A percentile compares a stretch with the other conserved stretches of the same genome.
Evolutionary conservation across 2,329 filamentous ascomycete species (phyloP).

Genomic region (Colletotrichum orchidophilum): DNA sequence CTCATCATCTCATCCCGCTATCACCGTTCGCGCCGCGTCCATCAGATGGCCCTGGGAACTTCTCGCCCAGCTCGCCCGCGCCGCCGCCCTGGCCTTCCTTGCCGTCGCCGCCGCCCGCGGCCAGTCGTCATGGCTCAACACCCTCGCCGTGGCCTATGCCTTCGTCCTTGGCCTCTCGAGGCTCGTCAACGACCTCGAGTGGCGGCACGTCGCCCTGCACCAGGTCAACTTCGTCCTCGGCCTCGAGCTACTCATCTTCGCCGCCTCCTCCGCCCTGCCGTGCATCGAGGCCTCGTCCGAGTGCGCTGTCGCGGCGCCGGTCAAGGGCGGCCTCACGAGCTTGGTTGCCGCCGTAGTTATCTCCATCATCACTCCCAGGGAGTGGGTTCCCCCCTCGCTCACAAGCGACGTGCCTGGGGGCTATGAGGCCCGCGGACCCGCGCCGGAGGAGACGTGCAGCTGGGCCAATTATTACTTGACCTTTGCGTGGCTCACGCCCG

Average conservation of each 20-base stretch:
- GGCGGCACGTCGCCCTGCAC: slow-evolving; percentile 57
- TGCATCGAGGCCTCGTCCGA: slow-evolving; percentile 50
- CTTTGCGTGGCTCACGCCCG: slow-evolving; percentile 60
- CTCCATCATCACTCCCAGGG: slow-evolving; percentile 57
- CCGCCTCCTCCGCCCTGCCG: slow-evolving; percentile 51
- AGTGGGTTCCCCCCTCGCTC: slow-evolving; percentile 58
- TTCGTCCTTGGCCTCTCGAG: slow-evolving; percentile 55
- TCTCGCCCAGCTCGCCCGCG: slow-evolving; percentile 51
- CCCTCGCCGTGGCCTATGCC: slow-evolving; percentile 49
- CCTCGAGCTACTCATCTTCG: slow-evolving; percentile 47
- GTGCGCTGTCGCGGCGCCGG: slow-evolving; percentile 38
- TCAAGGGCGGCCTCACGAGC: slow-evolving; percentile 47
- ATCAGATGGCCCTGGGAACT: slow-evolving; percentile 55
- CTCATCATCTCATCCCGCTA: slow-evolving; percentile 36
- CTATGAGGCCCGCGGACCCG: slow-evolving; percentile 48
- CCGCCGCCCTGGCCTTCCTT: slow-evolving; percentile 50
- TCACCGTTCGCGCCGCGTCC: slow-evolving; percentile 45
- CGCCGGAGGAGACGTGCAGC: slow-evolving; percentile 62
- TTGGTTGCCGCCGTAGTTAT: slow-evolving; percentile 49
- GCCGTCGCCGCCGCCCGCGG: slow-evolving; percentile 46
- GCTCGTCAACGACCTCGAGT: slow-evolving; percentile 51
- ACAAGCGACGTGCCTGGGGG: slow-evolving; percentile 50
- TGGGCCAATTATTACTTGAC: slow-evolving; percentile 62
- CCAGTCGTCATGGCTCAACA: slow-evolving; percentile 48
- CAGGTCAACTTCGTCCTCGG: slow-evolving; percentile 58